Evolutionary conservation across 75 land plant species (phyloP), one percentile per base, ranked within the genome.

Genomic region (Chamaecyparis obtusa): DNA sequence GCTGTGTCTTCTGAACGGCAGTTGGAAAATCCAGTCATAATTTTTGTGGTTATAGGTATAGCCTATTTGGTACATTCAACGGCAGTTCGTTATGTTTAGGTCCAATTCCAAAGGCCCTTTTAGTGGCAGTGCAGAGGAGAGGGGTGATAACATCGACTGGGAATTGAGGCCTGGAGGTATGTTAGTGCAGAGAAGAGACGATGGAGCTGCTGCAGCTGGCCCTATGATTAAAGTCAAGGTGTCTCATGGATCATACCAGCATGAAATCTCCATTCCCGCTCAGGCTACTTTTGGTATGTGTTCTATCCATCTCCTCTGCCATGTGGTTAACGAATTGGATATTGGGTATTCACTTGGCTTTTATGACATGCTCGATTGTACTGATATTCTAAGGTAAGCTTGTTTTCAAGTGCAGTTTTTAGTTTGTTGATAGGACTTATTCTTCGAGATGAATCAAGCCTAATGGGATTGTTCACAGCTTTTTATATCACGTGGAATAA

Each of bases 181-280:
- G 94, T 90, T 94, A 21, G 95, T 93, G 15, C 95, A 94, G 89
- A 93, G 89, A 89, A 85, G 95, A 77, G 92, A 90, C n/a, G 90
- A 69, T 27, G 90, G 86, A 3, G 49, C 51, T 9, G 74, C 72
- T 5, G 56, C 64, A 8, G 37, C 81, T 54, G 94, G 92, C 36
- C 90, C 94, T 39, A 71, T 85, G 69, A 90, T 94, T 77, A 90
- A 86, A 84, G 81, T 93, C 85, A 92, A 90, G 89, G 92, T 94
- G 69, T 90, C 92, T 4, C 92, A 94, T 88, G 93, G 95, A 15
- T 88, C 89, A 21, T 88, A 81, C 85, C 84, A 79, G 37, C 95
- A 92, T 67, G 93, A 94, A 33, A 67, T 94, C 57, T 77, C 80
- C 48, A 85, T 93, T 30, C 84, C 93, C 51, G 88, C 95, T 8